Conservation (phyloP, 2,329 filamentous ascomycete species). For the Aspergillus neotritici region DNA sequence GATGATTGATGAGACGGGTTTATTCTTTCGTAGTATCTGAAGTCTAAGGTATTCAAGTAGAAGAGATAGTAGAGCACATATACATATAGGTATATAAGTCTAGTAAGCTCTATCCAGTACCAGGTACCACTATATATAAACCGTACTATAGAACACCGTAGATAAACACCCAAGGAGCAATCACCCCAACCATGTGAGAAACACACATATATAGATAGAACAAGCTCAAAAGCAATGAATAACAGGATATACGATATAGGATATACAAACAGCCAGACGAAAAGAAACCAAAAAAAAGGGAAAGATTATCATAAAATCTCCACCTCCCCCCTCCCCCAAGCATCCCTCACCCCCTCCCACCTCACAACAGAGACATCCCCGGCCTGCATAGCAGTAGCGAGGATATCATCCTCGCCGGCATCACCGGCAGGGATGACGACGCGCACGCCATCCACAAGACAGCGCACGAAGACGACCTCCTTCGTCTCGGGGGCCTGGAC, state of each 20-base stretch:
- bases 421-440: slow-evolving; percentile 32
- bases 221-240: neutral
- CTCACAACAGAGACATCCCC: slow-evolving; percentile 64
- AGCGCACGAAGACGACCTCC: slow-evolving; percentile 75
- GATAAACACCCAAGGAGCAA: no score
- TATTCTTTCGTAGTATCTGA: no score
- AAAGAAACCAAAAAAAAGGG: neutral
- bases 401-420: slow-evolving; percentile 22
- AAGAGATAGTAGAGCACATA: no score
- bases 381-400: slow-evolving; percentile 42
- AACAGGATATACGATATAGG: neutral
- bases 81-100: no score
- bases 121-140: no score
- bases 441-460: slow-evolving; percentile 44
- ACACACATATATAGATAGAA: neutral
- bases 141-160: no score
- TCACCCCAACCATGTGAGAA: no score
- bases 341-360: slow-evolving; percentile 66
- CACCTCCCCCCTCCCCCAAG: slow-evolving; percentile 40
- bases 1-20: no score
- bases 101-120: no score
- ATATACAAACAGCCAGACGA: slow-evolving; percentile 2
- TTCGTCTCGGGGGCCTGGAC: slow-evolving; percentile 80
- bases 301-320: slow-evolving; percentile 35
- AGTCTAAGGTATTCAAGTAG: no score